Evolutionary conservation across 352 stramenopile species (phyloP).

Genomic region (Albugo laibachii): DNA sequence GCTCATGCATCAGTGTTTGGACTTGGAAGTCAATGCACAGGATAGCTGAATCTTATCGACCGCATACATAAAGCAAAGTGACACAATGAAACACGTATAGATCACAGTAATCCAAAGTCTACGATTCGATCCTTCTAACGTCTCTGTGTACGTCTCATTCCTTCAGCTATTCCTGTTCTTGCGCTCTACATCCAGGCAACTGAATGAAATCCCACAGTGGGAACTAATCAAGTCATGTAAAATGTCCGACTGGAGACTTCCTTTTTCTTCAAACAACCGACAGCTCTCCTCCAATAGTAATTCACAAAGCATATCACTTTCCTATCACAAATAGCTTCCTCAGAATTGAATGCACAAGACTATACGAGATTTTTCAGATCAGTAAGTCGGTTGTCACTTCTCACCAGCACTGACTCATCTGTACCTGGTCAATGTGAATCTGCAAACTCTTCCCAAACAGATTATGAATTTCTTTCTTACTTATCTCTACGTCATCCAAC

Average conservation of each 20-base stretch:
- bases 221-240: conserved; percentile 18
- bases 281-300: not conserved
- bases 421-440: conserved; percentile 19
- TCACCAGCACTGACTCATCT: not conserved
- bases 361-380: conserved; percentile 13
- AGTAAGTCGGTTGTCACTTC: conserved; percentile 11
- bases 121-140: conserved; percentile 10
- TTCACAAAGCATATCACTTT: not conserved
- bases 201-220: conserved; percentile 13
- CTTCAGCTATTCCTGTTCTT: conserved; percentile 3
- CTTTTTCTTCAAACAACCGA: conserved; percentile 26
- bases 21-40: conserved; percentile 16
- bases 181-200: conserved; percentile 9
- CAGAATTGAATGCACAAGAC: conserved; percentile 16
- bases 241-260: conserved; percentile 23
- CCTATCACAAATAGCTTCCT: conserved; percentile 1
- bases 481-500: conserved; percentile 16
- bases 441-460: conserved; percentile 18
- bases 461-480: conserved; percentile 10
- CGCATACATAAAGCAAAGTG: conserved; percentile 8
- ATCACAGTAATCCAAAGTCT: conserved; percentile 27
- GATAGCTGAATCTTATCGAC: conserved; percentile 15
- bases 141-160: conserved; percentile 19
- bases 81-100: conserved; percentile 16
- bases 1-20: conserved; percentile 34